Conservation (phyloP, 257 asterid species). For the Buddleja alternifolia region DNA sequence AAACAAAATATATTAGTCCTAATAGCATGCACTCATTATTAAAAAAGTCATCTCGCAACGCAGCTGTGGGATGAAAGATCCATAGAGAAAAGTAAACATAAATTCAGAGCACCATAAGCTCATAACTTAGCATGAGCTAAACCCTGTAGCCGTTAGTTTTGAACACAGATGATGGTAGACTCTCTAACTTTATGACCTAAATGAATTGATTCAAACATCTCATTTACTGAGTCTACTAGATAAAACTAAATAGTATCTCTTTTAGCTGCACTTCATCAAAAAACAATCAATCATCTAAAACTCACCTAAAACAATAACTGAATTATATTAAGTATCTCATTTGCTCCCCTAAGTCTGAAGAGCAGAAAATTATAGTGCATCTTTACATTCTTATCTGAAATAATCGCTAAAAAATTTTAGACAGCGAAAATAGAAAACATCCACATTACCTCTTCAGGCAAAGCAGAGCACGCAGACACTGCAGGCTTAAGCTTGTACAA, state of each 20-base stretch:
- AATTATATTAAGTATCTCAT: too few relatives aligned
- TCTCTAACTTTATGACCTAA: too few relatives aligned
- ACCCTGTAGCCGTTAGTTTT: too few relatives aligned
- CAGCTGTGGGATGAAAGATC: neutral
- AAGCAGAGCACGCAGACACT: constrained; percentile 41
- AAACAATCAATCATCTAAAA: neutral
- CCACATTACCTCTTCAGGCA: constrained; percentile 56
- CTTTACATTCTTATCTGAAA: too few relatives aligned
- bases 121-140: neutral
- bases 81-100: neutral
- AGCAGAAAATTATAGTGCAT: too few relatives aligned
- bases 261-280: neutral
- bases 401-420: too few relatives aligned
- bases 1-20: neutral
- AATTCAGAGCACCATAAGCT: neutral
- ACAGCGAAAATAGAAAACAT: constrained; percentile 1
- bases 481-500: constrained; percentile 47
- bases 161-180: too few relatives aligned
- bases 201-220: neutral
- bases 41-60: neutral
- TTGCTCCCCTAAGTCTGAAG: too few relatives aligned
- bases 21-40: neutral
- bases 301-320: too few relatives aligned
- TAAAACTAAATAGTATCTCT: constrained; percentile 14
- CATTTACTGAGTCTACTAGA: neutral